phyloP scores from a whole-genome alignment of 1,284 basidiomycete species.

The Tylopilus orsonianus region DNA sequence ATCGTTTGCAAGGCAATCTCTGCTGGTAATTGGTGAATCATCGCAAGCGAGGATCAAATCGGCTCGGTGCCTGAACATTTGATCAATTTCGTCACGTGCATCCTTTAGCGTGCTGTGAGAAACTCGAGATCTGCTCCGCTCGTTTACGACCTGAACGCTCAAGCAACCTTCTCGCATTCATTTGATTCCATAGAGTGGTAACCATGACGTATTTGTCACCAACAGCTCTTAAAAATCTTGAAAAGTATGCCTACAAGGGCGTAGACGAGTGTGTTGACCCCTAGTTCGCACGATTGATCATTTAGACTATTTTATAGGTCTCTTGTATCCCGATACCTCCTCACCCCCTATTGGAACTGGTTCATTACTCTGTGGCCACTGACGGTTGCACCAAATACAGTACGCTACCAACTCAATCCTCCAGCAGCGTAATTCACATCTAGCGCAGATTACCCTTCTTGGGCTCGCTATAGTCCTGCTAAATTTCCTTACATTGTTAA shows the following conservation, averaged over 20 bases:
- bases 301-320: conserved; percentile 48
- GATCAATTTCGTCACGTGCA: too few relatives aligned
- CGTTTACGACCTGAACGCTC: too few relatives aligned
- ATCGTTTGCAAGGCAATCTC: conserved; percentile 50
- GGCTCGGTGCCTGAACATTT: too few relatives aligned
- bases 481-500: conserved; percentile 84
- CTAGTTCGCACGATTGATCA: background rate
- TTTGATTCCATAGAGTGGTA: background rate
- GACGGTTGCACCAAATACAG: conserved; percentile 88
- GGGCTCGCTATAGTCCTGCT: conserved; percentile 82
- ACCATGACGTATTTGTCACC: conserved; percentile 54
- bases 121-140: too few relatives aligned
- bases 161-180: background rate
- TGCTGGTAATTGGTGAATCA: conserved; percentile 45
- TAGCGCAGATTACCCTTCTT: conserved; percentile 71
- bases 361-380: conserved; percentile 90
- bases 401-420: conserved; percentile 40
- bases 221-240: conserved; percentile 60
- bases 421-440: background rate
- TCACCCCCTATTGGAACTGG: conserved; percentile 94
- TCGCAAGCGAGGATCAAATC: conserved; percentile 17
- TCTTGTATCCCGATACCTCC: conserved; percentile 73
- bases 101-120: too few relatives aligned
- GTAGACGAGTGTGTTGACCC: conserved; percentile 61
- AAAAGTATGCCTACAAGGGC: conserved; percentile 67